Conservation (phyloP, 1,284 basidiomycete genomes). For the Cryptococcus floricola region DNA sequence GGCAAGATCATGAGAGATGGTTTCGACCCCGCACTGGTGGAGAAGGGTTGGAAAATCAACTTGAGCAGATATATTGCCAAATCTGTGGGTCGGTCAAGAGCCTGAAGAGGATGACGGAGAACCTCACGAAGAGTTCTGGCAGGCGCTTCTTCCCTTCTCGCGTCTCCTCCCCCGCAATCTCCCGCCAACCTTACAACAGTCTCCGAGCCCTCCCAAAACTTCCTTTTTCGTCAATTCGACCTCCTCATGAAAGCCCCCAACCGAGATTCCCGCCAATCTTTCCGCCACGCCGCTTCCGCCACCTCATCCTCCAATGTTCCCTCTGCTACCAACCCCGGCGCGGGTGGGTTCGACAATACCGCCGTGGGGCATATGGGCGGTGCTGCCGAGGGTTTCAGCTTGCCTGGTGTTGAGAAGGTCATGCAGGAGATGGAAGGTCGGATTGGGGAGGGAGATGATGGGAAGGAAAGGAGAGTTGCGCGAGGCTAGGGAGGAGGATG, state of each 20-base stretch:
- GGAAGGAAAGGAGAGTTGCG: slow-evolving; percentile 27
- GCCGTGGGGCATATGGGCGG: slow-evolving; percentile 85
- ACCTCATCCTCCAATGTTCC: not conserved
- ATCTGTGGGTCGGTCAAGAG: too few relatives aligned
- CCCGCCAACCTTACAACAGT: slow-evolving; percentile 19
- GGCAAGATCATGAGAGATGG: too few relatives aligned
- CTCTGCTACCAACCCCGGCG: too few relatives aligned
- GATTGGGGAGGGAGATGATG: slow-evolving; percentile 36
- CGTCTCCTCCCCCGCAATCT: not conserved
- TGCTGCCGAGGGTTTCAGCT: slow-evolving; percentile 61
- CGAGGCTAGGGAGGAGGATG: slow-evolving; percentile 23
- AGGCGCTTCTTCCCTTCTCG: too few relatives aligned
- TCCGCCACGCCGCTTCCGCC: slow-evolving; percentile 59
- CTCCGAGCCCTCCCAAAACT: slow-evolving; percentile 69
- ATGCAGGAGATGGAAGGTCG: slow-evolving; percentile 76
- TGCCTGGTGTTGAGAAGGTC: slow-evolving; percentile 80
- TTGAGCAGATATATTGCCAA: too few relatives aligned
- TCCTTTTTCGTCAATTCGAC: slow-evolving; percentile 82
- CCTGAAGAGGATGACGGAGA: too few relatives aligned
- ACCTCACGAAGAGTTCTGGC: too few relatives aligned
- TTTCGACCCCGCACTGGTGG: too few relatives aligned
- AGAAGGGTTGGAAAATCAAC: too few relatives aligned
- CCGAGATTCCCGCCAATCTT: slow-evolving; percentile 78
- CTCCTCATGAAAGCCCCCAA: slow-evolving; percentile 81
- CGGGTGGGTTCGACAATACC: slow-evolving; percentile 25